Evolutionary conservation across 441 rosid species (phyloP), one percentile per base, ranked within the genome.

Genomic region (Arabidopsis hybrid): DNA sequence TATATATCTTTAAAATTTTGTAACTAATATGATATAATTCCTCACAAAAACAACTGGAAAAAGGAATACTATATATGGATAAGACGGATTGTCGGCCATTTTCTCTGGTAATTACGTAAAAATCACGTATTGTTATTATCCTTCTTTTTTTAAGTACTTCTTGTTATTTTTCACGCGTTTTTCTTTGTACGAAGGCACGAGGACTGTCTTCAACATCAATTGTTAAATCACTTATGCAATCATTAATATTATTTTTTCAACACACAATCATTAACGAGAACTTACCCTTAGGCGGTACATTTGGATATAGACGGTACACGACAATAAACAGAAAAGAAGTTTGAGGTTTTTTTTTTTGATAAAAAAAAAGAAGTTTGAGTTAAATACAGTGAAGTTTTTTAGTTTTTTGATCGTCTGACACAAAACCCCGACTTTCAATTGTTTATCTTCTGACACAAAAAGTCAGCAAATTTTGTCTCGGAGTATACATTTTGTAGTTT

Each of bases 101-200:
- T 50, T 66, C 8, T 36, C 8, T 17, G 17, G 45, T 46, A 46
- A 46, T 11, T 46, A 16, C 29, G 38, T 59, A 8, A 38, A 59
- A 32, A 32, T 34, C 7, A 34, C 35, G 52, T 47, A 21, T 47
- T 47, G 52, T 47, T 14, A 16, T 47, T 14, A 47, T 3, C 21
- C 16, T 47, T 47, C 52, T 8, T 13, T n/a, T 42, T 45, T n/a
- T 6, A 62, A 47, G 3, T 1, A 9, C 8, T 3, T 31, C 2
- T 43, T 62, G 26, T 64, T n/a, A 43, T 57, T 34, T 38, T 6
- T 6, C 45, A 59, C 64, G 46, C 64, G 32, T n/a, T 59, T 59
- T 36, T 6, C 7, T 49, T 67, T 2, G 42, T 57, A 18, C 7
- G 8, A 26, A 36, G 8, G 69, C 56, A 50, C 6, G 36, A 65